Base-by-base conservation (phyloP, 768 basidiomycete genomes). In the Auriscalpium microsporum region DNA sequence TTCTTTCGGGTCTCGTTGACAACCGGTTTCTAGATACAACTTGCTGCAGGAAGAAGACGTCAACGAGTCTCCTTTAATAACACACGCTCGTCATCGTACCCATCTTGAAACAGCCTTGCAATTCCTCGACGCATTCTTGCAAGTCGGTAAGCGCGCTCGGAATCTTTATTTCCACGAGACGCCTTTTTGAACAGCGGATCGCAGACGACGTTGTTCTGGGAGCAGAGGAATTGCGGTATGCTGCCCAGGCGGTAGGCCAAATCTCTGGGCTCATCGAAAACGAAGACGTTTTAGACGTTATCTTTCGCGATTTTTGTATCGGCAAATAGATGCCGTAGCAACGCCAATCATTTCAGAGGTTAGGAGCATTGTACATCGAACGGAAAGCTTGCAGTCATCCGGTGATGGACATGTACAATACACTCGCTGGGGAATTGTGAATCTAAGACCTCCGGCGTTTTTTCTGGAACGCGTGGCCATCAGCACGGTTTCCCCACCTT, bases 221-320 rank as follows among this genome's bases (percentile, higher is more conserved):
- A 4, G 91, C 91, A 0, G 93, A 95, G 67, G 90, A 93, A 65
- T 75, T 95, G 21, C 82, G 93, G 28, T 91, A 93, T 65, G 93
- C 91, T 2, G 84, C 86, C 0, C 79, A 80, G 56, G 84, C 90
- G 5, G 78, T 95, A n/a, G 92, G 90, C 1, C 81, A 82, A 56
- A 83, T 94, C 14, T 83, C 86, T 2, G 92, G 93, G 4, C 66
- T 78, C 8, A 84, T 94, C 54, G 84, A 84, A 47, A 81, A 85
- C 13, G 93, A 95, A 63, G 90, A 94, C 56, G 75, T 94, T 8
- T 68, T 94, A n/a, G 90, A 92, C 56, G 80, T 80, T 17, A 78
- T 95, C 23, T 95, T 95, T 65, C 75, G 77, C 38, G 86, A 89
- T 52, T 95, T 95, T 68, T 95, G 93, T 65, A 60, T 60, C 35